These are phyloP conservation scores for Phyllosticta citribraziliensis DNA, from an alignment of 2,329 filamentous ascomycete genomes.

Conservation along the genomic window DNA sequence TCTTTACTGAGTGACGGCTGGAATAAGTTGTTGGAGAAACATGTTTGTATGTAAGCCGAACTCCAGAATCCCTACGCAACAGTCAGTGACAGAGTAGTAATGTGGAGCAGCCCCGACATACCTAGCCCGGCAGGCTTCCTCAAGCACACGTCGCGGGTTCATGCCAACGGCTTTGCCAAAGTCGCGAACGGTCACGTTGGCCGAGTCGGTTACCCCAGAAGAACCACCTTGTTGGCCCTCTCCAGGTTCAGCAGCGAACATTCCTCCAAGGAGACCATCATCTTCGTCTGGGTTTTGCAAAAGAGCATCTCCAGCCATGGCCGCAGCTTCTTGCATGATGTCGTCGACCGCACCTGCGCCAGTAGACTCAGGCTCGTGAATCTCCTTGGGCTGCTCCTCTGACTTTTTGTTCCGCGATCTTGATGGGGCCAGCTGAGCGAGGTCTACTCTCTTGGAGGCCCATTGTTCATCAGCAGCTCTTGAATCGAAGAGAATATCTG, in stretches of 20 bases:
- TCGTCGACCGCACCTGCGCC: constrained; percentile 30
- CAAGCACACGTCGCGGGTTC: constrained; percentile 63
- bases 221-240: constrained; percentile 30
- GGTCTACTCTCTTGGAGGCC: constrained; percentile 33
- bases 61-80: constrained; percentile 54
- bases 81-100: background rate
- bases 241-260: constrained; percentile 43
- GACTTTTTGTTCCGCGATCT: background rate
- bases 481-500: constrained; percentile 43
- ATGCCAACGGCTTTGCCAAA: constrained; percentile 78
- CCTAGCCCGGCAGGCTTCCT: constrained; percentile 81
- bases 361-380: background rate
- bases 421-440: constrained; percentile 30
- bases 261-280: constrained; percentile 45
- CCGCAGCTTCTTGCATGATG: constrained; percentile 38
- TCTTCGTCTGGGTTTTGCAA: constrained; percentile 43
- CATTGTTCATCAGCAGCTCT: constrained; percentile 37
- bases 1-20: constrained; percentile 62
- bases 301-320: constrained; percentile 23
- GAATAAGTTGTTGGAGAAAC: constrained; percentile 67
- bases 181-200: constrained; percentile 58
- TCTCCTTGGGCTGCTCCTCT: constrained; percentile 1
- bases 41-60: constrained; percentile 56
- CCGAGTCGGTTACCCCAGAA: constrained; percentile 24
- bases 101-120: constrained; percentile 21